These are phyloP conservation scores for Erythrobasidium hasegawianum DNA, from an alignment of 1,284 basidiomycete species.

Conservation along the genomic window DNA sequence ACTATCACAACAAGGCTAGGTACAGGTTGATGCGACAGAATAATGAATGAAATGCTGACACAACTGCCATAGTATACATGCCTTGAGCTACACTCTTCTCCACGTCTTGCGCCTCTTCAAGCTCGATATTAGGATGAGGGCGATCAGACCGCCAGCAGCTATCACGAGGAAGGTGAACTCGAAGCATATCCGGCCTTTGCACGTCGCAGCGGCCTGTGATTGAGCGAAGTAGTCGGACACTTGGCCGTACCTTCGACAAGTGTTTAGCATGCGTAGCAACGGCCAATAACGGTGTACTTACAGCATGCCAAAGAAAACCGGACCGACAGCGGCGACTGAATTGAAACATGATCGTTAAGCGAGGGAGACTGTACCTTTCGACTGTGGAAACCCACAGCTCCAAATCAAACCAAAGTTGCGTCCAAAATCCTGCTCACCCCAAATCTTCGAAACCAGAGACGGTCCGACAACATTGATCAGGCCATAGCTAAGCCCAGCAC, in stretches of 20 bases:
- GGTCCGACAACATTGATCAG: constrained; percentile 39
- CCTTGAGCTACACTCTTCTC: constrained; percentile 13
- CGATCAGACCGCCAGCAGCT: constrained; percentile 11
- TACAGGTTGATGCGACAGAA: not conserved
- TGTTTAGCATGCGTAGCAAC: too few relatives aligned
- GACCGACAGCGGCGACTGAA: constrained; percentile 40
- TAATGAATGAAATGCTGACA: not conserved
- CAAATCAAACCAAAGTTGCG: constrained; percentile 43
- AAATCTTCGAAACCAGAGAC: constrained; percentile 39
- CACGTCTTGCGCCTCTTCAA: constrained; percentile 20
- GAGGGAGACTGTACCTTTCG: too few relatives aligned
- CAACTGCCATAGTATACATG: not conserved
- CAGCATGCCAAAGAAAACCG: constrained; percentile 39
- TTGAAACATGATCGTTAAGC: not conserved
- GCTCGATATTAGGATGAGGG: constrained; percentile 2
- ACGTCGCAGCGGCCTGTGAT: constrained; percentile 2
- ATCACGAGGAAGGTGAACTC: constrained; percentile 23
- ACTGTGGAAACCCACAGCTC: constrained; percentile 6
- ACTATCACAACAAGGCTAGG: not conserved
- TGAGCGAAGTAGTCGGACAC: constrained; percentile 35
- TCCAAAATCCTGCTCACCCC: constrained; percentile 40
- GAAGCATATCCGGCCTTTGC: constrained; percentile 22
- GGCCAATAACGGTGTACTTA: too few relatives aligned
- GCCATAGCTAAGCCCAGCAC: constrained; percentile 39
- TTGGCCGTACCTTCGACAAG: constrained; percentile 13